Percentiles rank a stretch among this genome's conserved stretches.
Evolutionary conservation across 2,329 filamentous ascomycete genomes (phyloP).

Genomic region (Grosmannia penicillata): DNA sequence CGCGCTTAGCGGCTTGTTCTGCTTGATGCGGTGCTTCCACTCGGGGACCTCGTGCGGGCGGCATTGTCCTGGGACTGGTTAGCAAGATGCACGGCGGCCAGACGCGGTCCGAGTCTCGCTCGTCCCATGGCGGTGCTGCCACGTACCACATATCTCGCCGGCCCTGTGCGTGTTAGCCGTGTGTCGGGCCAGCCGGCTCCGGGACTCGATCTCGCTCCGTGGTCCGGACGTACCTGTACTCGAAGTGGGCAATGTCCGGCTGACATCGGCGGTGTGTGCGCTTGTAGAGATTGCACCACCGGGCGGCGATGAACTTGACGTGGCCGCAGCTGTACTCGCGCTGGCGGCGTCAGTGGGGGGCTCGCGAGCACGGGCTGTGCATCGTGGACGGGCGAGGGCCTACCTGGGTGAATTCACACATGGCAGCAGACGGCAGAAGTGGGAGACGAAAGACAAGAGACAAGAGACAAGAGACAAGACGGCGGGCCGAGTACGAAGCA

Average conservation of each 20-base stretch:
- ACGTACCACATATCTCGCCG: conserved; percentile 17
- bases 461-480: too few relatives aligned
- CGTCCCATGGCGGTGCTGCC: conserved; percentile 2
- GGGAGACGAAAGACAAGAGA: neutral
- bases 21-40: conserved; percentile 23
- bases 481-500: too few relatives aligned
- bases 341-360: neutral
- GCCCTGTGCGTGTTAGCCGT: too few relatives aligned
- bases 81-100: too few relatives aligned
- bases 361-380: neutral
- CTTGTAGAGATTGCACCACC: conserved; percentile 19
- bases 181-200: too few relatives aligned
- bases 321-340: conserved; percentile 20
- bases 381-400: conserved; percentile 3
- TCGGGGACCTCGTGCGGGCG: conserved; percentile 19
- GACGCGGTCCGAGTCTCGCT: too few relatives aligned
- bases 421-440: conserved; percentile 12
- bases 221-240: conserved; percentile 17
- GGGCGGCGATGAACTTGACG: conserved; percentile 20
- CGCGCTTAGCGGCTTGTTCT: conserved; percentile 12
- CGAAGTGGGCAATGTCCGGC: conserved; percentile 19
- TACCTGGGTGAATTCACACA: conserved; percentile 38
- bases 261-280: conserved; percentile 18
- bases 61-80: conserved; percentile 19
- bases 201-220: too few relatives aligned